These are phyloP conservation scores for Mucor indicus DNA, from an alignment of 371 early-diverging fungal genomes.

Conservation along the genomic window DNA sequence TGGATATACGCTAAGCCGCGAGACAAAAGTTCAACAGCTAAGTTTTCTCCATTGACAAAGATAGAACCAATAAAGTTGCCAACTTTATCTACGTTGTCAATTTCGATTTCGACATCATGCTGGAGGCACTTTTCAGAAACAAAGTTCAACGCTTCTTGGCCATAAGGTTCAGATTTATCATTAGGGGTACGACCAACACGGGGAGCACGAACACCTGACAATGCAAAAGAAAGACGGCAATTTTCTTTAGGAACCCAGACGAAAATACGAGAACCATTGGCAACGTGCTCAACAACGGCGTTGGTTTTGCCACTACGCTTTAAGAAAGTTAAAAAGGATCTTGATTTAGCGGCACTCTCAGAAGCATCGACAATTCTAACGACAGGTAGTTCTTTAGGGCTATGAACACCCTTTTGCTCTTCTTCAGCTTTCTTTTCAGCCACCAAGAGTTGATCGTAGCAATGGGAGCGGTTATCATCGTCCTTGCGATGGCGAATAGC, in stretches of 20 bases:
- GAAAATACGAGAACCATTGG: constrained; percentile 82
- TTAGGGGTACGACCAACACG: constrained; percentile 60
- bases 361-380: constrained; percentile 68
- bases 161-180: constrained; percentile 86
- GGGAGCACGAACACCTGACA: constrained; percentile 77
- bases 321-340: constrained; percentile 79
- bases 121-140: constrained; percentile 71
- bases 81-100: constrained; percentile 85
- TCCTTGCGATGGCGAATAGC: constrained; percentile 84
- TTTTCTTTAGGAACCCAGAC: constrained; percentile 85
- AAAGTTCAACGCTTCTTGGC: constrained; percentile 78
- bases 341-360: constrained; percentile 77
- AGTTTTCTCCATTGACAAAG: constrained; percentile 66
- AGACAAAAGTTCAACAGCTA: constrained; percentile 68
- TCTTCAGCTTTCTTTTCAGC: constrained; percentile 80
- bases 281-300: constrained; percentile 86
- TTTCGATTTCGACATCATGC: constrained; percentile 87
- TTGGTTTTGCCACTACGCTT: constrained; percentile 71
- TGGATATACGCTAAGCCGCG: constrained; percentile 82
- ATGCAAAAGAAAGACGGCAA: constrained; percentile 78
- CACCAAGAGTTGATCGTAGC: constrained; percentile 80
- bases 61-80: constrained; percentile 89
- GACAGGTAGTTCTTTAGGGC: constrained; percentile 73
- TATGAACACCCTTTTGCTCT: constrained; percentile 73
- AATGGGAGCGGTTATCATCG: constrained; percentile 84